Percentiles rank a stretch among this genome's conserved stretches.
Evolutionary conservation across 2,329 filamentous ascomycete genomes (phyloP).

Genomic region (Zalaria obscura): DNA sequence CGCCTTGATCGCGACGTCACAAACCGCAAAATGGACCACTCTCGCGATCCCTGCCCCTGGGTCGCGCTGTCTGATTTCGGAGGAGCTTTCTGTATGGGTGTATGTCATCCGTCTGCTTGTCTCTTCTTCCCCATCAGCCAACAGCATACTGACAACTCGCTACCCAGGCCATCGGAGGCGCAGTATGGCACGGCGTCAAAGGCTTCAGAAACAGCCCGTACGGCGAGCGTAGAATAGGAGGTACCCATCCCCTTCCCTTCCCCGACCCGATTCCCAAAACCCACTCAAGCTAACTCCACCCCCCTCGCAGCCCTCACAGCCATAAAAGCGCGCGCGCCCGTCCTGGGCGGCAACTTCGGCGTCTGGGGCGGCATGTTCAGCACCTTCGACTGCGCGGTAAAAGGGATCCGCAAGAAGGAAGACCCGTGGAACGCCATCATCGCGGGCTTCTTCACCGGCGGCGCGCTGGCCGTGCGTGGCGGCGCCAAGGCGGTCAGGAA

Average conservation of each 20-base stretch:
- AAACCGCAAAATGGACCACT: slow-evolving; percentile 58
- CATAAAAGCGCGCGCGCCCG: slow-evolving; percentile 92
- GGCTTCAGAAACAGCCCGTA: slow-evolving; percentile 43
- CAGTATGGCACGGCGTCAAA: slow-evolving; percentile 93
- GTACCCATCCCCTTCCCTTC: slow-evolving; percentile 10
- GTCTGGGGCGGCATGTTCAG: slow-evolving; percentile 95
- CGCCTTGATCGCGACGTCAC: no score
- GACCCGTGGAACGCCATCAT: slow-evolving; percentile 97
- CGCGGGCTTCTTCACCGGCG: slow-evolving; percentile 92
- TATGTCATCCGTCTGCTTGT: no score
- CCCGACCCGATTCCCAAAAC: background rate
- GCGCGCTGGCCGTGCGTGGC: slow-evolving; percentile 79
- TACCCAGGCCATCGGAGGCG: slow-evolving; percentile 27
- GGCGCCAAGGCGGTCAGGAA: slow-evolving; percentile 86
- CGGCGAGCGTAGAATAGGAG: slow-evolving; percentile 89
- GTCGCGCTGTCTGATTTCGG: slow-evolving; percentile 96
- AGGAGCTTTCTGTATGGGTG: slow-evolving; percentile 92
- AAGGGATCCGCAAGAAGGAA: slow-evolving; percentile 80
- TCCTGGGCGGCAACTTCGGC: slow-evolving; percentile 94
- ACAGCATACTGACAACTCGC: no score
- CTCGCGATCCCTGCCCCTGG: slow-evolving; percentile 77
- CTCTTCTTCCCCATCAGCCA: no score
- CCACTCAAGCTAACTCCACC: background rate
- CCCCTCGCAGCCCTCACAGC: slow-evolving; percentile 63
- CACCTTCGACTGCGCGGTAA: slow-evolving; percentile 92